Conservation (phyloP, 768 basidiomycete genomes). For the Gymnopilus dilepis region DNA sequence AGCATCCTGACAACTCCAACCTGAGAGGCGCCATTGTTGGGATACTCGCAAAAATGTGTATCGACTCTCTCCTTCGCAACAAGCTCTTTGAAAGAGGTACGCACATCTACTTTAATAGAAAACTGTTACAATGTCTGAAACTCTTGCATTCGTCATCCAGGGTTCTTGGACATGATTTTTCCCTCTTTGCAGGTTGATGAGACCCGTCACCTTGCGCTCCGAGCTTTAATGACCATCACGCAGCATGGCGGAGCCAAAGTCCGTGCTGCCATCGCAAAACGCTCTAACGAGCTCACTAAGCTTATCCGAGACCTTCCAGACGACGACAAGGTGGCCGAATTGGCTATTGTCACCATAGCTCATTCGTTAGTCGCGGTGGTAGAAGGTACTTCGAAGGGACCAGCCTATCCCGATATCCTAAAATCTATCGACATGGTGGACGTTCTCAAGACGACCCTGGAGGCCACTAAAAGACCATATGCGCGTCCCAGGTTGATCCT, state of each 20-base stretch:
- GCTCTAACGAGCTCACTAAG: constrained; percentile 45
- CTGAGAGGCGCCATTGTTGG: constrained; percentile 62
- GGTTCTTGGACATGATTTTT: constrained; percentile 60
- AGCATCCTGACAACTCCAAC: constrained; percentile 47
- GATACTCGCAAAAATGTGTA: constrained; percentile 68
- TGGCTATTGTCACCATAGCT: constrained; percentile 54
- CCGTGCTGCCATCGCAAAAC: constrained; percentile 55
- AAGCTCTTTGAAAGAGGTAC: constrained; percentile 63
- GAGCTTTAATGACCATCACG: constrained; percentile 61
- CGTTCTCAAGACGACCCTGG: constrained; percentile 49
- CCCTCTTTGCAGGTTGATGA: constrained; percentile 54
- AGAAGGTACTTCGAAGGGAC: constrained; percentile 39
- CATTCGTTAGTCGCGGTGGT: constrained; percentile 55
- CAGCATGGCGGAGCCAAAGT: constrained; percentile 61
- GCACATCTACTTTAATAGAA: not conserved
- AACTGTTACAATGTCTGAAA: not conserved
- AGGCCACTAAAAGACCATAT: constrained; percentile 49
- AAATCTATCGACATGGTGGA: constrained; percentile 47
- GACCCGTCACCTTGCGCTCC: constrained; percentile 58
- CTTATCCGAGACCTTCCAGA: constrained; percentile 56
- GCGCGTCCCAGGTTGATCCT: constrained; percentile 37
- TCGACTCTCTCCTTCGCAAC: constrained; percentile 62
- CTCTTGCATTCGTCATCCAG: constrained; percentile 33
- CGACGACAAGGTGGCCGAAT: constrained; percentile 54
- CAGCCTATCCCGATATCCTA: constrained; percentile 42